A percentile compares a stretch with the other conserved stretches of the same genome.
phyloP scores from a whole-genome alignment of 2,329 filamentous ascomycete genomes.

The Colletotrichum shisoi region DNA sequence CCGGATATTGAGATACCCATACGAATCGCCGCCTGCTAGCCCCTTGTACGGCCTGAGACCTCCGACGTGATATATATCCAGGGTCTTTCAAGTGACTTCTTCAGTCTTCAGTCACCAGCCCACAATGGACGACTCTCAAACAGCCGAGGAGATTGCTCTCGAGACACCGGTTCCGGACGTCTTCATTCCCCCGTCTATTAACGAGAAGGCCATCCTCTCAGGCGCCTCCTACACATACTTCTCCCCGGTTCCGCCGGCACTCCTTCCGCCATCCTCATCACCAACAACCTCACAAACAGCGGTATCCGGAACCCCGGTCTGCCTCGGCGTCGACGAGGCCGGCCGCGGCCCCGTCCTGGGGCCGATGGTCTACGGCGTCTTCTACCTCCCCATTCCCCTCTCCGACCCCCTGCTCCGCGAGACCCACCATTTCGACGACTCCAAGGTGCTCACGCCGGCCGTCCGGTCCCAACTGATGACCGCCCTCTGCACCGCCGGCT shows the following conservation, averaged over 20 bases:
- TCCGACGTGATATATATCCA: not conserved
- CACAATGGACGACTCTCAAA: conserved; percentile 53
- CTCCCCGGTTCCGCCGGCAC: conserved; percentile 70
- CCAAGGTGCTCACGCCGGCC: conserved; percentile 85
- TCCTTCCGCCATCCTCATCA: conserved; percentile 56
- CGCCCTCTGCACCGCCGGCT: conserved; percentile 71
- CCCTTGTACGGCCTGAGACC: not conserved
- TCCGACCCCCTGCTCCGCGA: conserved; percentile 77
- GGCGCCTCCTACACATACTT: conserved; percentile 77
- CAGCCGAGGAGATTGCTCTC: conserved; percentile 48
- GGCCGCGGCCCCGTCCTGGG: conserved; percentile 93
- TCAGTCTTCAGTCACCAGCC: not conserved
- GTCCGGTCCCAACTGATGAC: conserved; percentile 76
- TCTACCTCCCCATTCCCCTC: conserved; percentile 76
- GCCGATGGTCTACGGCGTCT: conserved; percentile 75
- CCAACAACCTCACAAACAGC: conserved; percentile 18
- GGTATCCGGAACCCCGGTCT: conserved; percentile 56
- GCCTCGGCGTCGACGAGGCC: conserved; percentile 92
- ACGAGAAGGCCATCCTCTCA: conserved; percentile 62
- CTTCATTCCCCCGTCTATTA: conserved; percentile 76
- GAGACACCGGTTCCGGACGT: conserved; percentile 47
- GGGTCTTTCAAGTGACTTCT: conserved; percentile 12
- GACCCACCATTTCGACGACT: conserved; percentile 91
- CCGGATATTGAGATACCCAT: not conserved
- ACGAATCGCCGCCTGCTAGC: not conserved